These are phyloP conservation scores for Ogataea polymorpha DNA, from an alignment of 805 yeast genomes.

Conservation along the genomic window DNA sequence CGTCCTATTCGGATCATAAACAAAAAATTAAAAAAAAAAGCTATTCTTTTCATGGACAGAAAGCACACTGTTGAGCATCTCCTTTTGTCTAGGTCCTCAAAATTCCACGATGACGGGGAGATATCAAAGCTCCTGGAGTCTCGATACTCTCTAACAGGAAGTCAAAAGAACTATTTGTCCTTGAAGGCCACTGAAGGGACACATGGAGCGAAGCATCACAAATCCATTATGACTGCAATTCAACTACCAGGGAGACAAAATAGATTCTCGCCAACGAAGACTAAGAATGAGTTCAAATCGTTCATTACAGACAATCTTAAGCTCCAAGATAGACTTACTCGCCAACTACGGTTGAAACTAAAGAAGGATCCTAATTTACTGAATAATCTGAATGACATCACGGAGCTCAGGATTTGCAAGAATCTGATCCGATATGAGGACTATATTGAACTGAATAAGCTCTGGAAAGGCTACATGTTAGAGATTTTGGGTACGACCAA, in stretches of 20 bases:
- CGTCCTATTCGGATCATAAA: not conserved
- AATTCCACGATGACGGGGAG: constrained; percentile 33
- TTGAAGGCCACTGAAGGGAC: constrained; percentile 38
- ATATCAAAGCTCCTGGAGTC: constrained; percentile 41
- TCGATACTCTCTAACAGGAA: constrained; percentile 45
- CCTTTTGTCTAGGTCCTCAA: constrained; percentile 42
- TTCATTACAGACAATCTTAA: constrained; percentile 38
- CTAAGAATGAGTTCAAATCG: constrained; percentile 40
- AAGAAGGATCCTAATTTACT: constrained; percentile 26
- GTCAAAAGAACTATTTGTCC: constrained; percentile 44
- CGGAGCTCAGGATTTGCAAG: constrained; percentile 21
- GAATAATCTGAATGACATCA: constrained; percentile 20
- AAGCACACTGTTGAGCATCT: constrained; percentile 44
- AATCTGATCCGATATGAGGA: constrained; percentile 40
- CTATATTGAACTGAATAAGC: constrained; percentile 50
- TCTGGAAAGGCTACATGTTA: constrained; percentile 72
- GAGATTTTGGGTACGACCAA: constrained; percentile 44
- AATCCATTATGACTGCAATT: constrained; percentile 14
- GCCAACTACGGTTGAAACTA: constrained; percentile 31
- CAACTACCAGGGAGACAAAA: constrained; percentile 10
- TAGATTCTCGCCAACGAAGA: constrained; percentile 22
- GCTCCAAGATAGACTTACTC: constrained; percentile 39
- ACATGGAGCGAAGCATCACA: constrained; percentile 15
- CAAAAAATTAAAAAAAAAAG: not conserved
- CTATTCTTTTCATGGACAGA: constrained; percentile 36